Percentiles rank a stretch among this genome's conserved stretches.
Conservation (phyloP, 768 basidiomycete species). For the Pleurotus djamor region DNA sequence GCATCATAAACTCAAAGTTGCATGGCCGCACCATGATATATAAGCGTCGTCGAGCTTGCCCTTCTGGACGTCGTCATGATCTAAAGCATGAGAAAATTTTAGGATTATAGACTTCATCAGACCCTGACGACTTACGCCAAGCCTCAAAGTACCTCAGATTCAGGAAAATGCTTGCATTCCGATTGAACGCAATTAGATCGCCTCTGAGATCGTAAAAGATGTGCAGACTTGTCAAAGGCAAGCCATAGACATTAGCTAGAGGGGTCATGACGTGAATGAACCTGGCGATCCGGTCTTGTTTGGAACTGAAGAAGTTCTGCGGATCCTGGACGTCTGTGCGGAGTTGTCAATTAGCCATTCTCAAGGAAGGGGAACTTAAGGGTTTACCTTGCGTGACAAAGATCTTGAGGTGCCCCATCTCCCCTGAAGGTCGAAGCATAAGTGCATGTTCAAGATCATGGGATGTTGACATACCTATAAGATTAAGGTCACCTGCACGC, state of each 20-base stretch:
- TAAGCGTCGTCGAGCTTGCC: conserved; percentile 62
- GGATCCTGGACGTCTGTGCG: conserved; percentile 55
- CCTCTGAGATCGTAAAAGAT: conserved; percentile 85
- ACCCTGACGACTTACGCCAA: conserved; percentile 67
- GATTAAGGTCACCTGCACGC: conserved; percentile 52
- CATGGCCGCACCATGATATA: conserved; percentile 66
- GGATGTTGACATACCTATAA: conserved; percentile 46
- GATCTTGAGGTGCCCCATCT: conserved; percentile 60
- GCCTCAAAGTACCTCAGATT: conserved; percentile 84
- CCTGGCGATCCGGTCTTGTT: conserved; percentile 59
- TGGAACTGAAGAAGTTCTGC: conserved; percentile 44
- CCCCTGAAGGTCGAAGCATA: conserved; percentile 32
- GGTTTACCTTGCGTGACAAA: conserved; percentile 60
- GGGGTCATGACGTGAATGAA: conserved; percentile 72
- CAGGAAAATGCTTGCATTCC: conserved; percentile 83
- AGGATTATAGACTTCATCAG: not conserved
- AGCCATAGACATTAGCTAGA: conserved; percentile 67
- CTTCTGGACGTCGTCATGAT: conserved; percentile 62
- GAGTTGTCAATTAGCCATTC: conserved; percentile 6
- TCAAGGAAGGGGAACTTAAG: not conserved
- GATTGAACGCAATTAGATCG: conserved; percentile 90
- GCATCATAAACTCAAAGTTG: not conserved
- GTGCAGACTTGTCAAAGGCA: conserved; percentile 74
- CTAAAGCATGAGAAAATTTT: conserved; percentile 29
- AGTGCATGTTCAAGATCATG: not conserved